A percentile compares a stretch with the other conserved stretches of the same genome.
Conservation (phyloP, 1,284 basidiomycete genomes). For the Sphagnurus paluster region DNA sequence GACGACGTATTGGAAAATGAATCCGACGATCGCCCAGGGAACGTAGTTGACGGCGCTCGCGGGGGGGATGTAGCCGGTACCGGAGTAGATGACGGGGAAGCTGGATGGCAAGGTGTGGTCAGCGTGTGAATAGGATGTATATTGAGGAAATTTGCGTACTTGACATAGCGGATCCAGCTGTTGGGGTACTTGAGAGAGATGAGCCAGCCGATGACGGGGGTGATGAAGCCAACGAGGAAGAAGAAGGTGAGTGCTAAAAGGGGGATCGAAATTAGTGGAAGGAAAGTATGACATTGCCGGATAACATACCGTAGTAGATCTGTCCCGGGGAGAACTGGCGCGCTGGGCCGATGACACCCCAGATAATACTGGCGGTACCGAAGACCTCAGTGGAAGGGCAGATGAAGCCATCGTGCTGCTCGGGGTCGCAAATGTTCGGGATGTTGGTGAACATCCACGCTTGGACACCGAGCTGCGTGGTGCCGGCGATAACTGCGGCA, state of each 20-base stretch:
- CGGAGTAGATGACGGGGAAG: constrained; percentile 58
- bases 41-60: constrained; percentile 57
- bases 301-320: constrained; percentile 39
- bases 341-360: constrained; percentile 56
- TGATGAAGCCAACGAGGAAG: constrained; percentile 54
- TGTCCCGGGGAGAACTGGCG: constrained; percentile 51
- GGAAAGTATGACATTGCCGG: not conserved
- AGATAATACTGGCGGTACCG: constrained; percentile 47
- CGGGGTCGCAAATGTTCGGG: constrained; percentile 46
- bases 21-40: constrained; percentile 59
- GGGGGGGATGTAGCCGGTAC: constrained; percentile 57
- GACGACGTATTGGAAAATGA: constrained; percentile 66
- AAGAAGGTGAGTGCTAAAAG: constrained; percentile 42
- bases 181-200: constrained; percentile 39
- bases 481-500: constrained; percentile 62
- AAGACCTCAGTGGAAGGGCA: constrained; percentile 43
- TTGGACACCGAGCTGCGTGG: constrained; percentile 64
- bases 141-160: constrained; percentile 34
- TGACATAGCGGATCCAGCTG: constrained; percentile 44
- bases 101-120: constrained; percentile 18
- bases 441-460: constrained; percentile 70
- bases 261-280: constrained; percentile 2
- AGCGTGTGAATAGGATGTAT: constrained; percentile 1
- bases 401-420: constrained; percentile 47
- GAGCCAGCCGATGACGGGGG: constrained; percentile 40